Percentiles rank a stretch among this genome's conserved stretches.
Conservation (phyloP, 352 stramenopile species). For the Globisporangium uncinulatum region DNA sequence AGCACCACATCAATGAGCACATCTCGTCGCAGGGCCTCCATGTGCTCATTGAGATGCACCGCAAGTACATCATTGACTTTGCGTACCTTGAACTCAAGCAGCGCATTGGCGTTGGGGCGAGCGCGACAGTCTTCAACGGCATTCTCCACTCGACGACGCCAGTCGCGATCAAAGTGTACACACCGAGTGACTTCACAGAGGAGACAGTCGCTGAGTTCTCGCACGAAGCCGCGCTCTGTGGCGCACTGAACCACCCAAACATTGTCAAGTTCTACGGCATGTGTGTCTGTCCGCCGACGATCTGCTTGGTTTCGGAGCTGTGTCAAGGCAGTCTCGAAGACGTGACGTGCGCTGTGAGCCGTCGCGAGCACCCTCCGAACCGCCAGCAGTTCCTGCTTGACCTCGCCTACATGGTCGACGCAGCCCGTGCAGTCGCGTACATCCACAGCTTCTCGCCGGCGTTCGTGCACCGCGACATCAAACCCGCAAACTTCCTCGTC, state of each 20-base stretch:
- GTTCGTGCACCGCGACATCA: slow-evolving; percentile 65
- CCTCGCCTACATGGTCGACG: slow-evolving; percentile 59
- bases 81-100: slow-evolving; percentile 42
- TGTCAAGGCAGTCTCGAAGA: slow-evolving; percentile 48
- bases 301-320: slow-evolving; percentile 57
- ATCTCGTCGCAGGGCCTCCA: slow-evolving; percentile 44
- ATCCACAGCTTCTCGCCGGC: slow-evolving; percentile 57
- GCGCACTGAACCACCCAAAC: slow-evolving; percentile 45
- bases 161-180: slow-evolving; percentile 66
- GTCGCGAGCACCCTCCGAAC: slow-evolving; percentile 10
- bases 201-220: slow-evolving; percentile 50
- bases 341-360: slow-evolving; percentile 18
- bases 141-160: slow-evolving; percentile 22
- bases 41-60: slow-evolving; percentile 59
- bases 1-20: slow-evolving; percentile 20
- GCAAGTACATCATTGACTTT: slow-evolving; percentile 66
- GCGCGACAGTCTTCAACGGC: slow-evolving; percentile 44
- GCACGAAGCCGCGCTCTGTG: slow-evolving; percentile 52
- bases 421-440: slow-evolving; percentile 49
- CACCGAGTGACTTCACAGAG: slow-evolving; percentile 41
- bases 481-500: slow-evolving; percentile 60
- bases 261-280: slow-evolving; percentile 61
- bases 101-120: slow-evolving; percentile 42
- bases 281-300: slow-evolving; percentile 54
- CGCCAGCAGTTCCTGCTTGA: slow-evolving; percentile 40